These are phyloP conservation scores for Cynara cardunculus DNA, from an alignment of 129 eudicot genomes.

Conservation along the genomic window DNA sequence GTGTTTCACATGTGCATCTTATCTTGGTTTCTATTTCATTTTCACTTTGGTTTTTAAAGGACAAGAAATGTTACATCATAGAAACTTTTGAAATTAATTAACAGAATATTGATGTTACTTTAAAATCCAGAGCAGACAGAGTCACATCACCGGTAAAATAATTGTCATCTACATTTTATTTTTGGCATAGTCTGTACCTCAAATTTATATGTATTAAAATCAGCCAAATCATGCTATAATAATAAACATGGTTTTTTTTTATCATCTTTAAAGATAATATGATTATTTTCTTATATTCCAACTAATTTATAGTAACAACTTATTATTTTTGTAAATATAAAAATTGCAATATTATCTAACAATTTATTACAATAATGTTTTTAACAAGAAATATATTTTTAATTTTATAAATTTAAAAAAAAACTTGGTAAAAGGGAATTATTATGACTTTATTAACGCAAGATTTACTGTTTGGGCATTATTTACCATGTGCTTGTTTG, in stretches of 20 bases:
- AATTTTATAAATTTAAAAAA: too few relatives aligned
- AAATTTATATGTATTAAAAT: neutral
- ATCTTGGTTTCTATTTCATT: neutral
- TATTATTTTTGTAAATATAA: too few relatives aligned
- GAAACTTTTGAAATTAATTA: constrained; percentile 26
- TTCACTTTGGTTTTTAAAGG: neutral
- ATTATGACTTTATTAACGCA: neutral
- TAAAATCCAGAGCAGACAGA: constrained; percentile 16
- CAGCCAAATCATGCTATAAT: neutral
- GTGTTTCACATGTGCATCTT: neutral
- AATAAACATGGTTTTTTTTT: too few relatives aligned
- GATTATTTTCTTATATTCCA: neutral
- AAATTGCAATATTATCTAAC: too few relatives aligned
- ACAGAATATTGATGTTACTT: constrained; percentile 23
- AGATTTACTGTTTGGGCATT: neutral
- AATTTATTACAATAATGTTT: too few relatives aligned
- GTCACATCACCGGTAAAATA: constrained; percentile 24
- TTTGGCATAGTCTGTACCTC: neutral
- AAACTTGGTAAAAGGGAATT: neutral
- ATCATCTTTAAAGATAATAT: neutral
- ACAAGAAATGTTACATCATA: constrained; percentile 21
- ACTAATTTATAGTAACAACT: neutral
- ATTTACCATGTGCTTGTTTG: neutral
- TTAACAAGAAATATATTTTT: too few relatives aligned
- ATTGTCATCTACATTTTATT: neutral